These are phyloP conservation scores for Lasiodiplodia sp. DNA, from an alignment of 2,329 filamentous ascomycete genomes.

Conservation along the genomic window DNA sequence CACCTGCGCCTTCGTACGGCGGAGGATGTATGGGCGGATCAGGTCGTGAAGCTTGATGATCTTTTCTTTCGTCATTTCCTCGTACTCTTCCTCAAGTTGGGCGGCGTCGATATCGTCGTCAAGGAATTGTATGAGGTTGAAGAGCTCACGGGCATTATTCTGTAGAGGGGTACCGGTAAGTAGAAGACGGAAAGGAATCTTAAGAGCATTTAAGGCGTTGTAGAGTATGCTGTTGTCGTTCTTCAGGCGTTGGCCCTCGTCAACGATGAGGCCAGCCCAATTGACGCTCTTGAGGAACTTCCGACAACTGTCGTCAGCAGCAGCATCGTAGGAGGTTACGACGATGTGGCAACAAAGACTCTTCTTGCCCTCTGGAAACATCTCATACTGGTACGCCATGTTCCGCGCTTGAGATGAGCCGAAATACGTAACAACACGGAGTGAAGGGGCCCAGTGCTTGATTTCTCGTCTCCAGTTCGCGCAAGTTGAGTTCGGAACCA, in stretches of 20 bases:
- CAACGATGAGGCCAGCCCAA: conserved; percentile 89
- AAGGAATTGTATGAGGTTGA: conserved; percentile 95
- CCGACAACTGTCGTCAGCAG: conserved; percentile 73
- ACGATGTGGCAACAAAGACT: conserved; percentile 89
- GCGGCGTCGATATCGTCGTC: conserved; percentile 76
- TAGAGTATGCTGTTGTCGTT: conserved; percentile 90
- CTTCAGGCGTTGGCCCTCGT: conserved; percentile 95
- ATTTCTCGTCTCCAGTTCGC: conserved; percentile 98
- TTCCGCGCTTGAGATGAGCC: conserved; percentile 77
- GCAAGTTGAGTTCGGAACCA: conserved; percentile 93
- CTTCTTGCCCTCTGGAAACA: conserved; percentile 72
- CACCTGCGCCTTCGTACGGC: conserved; percentile 88
- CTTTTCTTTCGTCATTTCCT: conserved; percentile 82
- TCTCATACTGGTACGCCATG: conserved; percentile 80
- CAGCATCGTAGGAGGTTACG: conserved; percentile 93
- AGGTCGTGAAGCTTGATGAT: conserved; percentile 80
- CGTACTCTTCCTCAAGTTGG: conserved; percentile 76
- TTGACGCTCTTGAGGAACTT: conserved; percentile 72
- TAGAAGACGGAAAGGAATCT: conserved; percentile 82
- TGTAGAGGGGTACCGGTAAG: conserved; percentile 91
- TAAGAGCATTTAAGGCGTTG: conserved; percentile 73
- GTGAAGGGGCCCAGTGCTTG: conserved; percentile 85
- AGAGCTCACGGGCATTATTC: conserved; percentile 93
- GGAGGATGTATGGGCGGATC: conserved; percentile 75
- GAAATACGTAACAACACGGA: conserved; percentile 93